Evolutionary conservation across 768 basidiomycete species (phyloP), one percentile per base, ranked within the genome.

Genomic region (Erythrobasidium yunnanense): DNA sequence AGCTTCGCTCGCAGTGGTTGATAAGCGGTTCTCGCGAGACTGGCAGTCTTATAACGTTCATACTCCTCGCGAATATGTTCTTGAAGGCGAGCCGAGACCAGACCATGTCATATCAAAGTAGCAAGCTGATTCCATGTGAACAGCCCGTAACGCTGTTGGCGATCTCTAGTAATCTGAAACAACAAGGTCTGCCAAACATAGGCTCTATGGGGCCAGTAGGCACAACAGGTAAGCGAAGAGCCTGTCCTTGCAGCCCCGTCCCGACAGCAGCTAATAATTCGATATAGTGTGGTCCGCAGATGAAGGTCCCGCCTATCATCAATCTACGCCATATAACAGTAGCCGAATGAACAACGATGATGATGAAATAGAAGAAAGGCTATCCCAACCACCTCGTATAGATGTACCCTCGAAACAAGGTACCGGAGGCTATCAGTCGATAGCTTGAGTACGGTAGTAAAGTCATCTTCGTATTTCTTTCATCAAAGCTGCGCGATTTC

Each of bases 111-210:
- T 27, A 8, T 6, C 11, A 8, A 23, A 34, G 42, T 20, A 58
- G 2, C 15, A 38, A n/a, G 18, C 22, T 3, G 2, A 6, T 8
- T 23, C 2, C 8, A 13, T 42, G n/a, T n/a, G n/a, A 22, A 23
- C 45, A 63, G 60, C 60, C 60, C 49, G 60, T 63, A 23, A 63
- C 60, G 25, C 38, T 63, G 20, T 49, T 63, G 29, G 60, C 46
- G 4, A 38, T 63, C 20, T 47, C 60, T 2, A 63, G 60, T 49
- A 63, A 46, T 63, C 49, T 63, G 47, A 63, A 63, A 27, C 45
- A 46, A 11, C 60, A 63, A 63, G 60, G 60, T 8, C 29, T 63
- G 5, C 49, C 60, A 45, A 63, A 29, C 5, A 51, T 63, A 23
- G 60, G 60, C 2, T 38, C 60, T 32, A 51, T 63, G 27, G 60